These are phyloP conservation scores for Teunomyces aglyptinius DNA, from an alignment of 805 yeast species.

Conservation along the genomic window DNA sequence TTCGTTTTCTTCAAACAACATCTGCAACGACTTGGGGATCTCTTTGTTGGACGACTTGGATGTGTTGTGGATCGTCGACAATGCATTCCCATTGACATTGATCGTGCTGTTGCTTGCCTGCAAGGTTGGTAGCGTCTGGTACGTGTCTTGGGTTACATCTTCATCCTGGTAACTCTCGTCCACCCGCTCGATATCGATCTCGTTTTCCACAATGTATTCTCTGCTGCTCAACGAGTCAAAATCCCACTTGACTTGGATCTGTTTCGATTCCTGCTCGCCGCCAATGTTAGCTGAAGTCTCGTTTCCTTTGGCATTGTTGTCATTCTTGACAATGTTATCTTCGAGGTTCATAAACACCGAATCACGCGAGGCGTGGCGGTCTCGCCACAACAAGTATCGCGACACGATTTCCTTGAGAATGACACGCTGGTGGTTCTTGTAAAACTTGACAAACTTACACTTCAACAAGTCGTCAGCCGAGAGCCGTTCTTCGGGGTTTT, in stretches of 20 bases:
- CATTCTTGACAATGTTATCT: constrained; percentile 7
- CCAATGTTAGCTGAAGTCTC: not conserved
- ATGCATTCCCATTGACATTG: constrained; percentile 12
- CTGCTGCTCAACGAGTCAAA: constrained; percentile 76
- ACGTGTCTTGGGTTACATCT: constrained; percentile 19
- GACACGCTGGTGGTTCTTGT: constrained; percentile 58
- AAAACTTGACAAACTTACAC: constrained; percentile 65
- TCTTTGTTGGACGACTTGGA: constrained; percentile 23
- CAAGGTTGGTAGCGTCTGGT: constrained; percentile 30
- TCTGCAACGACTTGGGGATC: constrained; percentile 71
- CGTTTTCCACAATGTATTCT: constrained; percentile 72
- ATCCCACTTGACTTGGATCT: constrained; percentile 73
- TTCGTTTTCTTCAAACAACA: constrained; percentile 59
- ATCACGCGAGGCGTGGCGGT: constrained; percentile 55
- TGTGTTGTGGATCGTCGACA: constrained; percentile 3
- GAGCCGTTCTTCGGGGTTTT: constrained; percentile 85
- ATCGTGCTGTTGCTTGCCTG: constrained; percentile 9
- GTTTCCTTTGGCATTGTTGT: not conserved
- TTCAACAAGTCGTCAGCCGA: constrained; percentile 80
- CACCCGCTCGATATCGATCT: constrained; percentile 44
- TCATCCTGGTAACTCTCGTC: constrained; percentile 26
- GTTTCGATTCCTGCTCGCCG: constrained; percentile 7
- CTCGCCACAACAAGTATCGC: constrained; percentile 74
- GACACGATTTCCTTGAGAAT: constrained; percentile 72
- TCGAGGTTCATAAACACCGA: constrained; percentile 37